These are phyloP conservation scores for Colletotrichum filicis DNA, from an alignment of 2,329 filamentous ascomycete genomes.

Conservation along the genomic window DNA sequence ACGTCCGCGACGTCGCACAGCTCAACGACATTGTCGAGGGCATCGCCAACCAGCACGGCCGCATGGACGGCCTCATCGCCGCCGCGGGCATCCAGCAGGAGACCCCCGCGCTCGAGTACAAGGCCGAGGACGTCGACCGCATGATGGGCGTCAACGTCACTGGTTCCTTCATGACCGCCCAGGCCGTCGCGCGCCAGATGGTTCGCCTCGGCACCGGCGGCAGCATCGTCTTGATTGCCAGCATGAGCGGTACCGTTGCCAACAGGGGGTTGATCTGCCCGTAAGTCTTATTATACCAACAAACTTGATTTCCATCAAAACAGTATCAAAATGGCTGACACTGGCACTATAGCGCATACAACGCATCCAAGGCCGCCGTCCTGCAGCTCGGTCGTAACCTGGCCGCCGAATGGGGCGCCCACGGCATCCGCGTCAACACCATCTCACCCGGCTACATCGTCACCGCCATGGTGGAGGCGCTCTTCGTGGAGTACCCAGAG, in stretches of 20 bases:
- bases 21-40: constrained; percentile 75
- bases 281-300: constrained; percentile 53
- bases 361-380: constrained; percentile 80
- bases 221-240: constrained; percentile 75
- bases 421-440: constrained; percentile 83
- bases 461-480: constrained; percentile 83
- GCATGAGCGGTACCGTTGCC: constrained; percentile 75
- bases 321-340: background rate
- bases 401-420: constrained; percentile 77
- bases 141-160: constrained; percentile 89
- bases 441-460: constrained; percentile 84
- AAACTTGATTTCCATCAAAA: too few species aligned
- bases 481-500: constrained; percentile 82
- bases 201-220: constrained; percentile 66
- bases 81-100: constrained; percentile 83
- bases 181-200: constrained; percentile 86
- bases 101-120: constrained; percentile 83
- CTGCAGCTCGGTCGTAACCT: constrained; percentile 77
- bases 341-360: constrained; percentile 71
- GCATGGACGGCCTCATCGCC: constrained; percentile 82
- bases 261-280: constrained; percentile 69
- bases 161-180: constrained; percentile 87
- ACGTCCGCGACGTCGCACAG: constrained; percentile 77
- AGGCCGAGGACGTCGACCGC: constrained; percentile 77
- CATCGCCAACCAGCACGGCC: constrained; percentile 77